These are phyloP conservation scores for Ochetophila trinervis DNA, from an alignment of 306 rosid genomes.

Conservation along the genomic window DNA sequence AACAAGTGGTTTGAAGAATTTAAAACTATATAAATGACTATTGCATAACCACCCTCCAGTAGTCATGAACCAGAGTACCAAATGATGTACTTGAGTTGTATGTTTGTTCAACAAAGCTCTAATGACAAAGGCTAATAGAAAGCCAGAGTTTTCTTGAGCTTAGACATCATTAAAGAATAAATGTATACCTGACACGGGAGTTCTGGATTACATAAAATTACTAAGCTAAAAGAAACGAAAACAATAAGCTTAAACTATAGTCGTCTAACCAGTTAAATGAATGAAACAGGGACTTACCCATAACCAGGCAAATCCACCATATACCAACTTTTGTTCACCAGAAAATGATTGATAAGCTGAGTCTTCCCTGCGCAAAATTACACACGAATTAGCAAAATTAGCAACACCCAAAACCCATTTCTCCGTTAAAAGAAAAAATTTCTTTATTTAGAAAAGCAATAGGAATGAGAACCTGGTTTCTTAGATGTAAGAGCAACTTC, in stretches of 20 bases:
- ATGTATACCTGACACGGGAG: not conserved
- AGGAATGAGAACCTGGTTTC: conserved; percentile 64
- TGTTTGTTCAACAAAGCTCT: no score
- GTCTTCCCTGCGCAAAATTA: conserved; percentile 66
- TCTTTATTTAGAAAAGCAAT: not conserved
- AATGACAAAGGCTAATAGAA: no score
- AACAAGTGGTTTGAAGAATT: not conserved
- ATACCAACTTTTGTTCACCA: conserved; percentile 91
- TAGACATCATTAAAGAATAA: no score
- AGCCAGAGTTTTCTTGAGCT: no score
- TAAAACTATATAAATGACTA: no score
- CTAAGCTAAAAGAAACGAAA: not conserved
- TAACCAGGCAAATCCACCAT: conserved; percentile 96
- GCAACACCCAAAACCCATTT: conserved; percentile 3
- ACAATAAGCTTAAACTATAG: not conserved
- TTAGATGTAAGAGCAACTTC: conserved; percentile 92
- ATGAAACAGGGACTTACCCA: conserved; percentile 48
- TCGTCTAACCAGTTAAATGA: not conserved
- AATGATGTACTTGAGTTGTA: no score
- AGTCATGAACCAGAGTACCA: no score
- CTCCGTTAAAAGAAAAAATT: not conserved
- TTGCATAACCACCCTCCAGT: no score
- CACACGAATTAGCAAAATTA: conserved; percentile 5
- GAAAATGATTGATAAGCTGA: conserved; percentile 86
- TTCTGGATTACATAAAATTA: not conserved